Evolutionary conservation across 2,329 filamentous ascomycete species (phyloP).

Genomic region (Thermoascus crustaceus): DNA sequence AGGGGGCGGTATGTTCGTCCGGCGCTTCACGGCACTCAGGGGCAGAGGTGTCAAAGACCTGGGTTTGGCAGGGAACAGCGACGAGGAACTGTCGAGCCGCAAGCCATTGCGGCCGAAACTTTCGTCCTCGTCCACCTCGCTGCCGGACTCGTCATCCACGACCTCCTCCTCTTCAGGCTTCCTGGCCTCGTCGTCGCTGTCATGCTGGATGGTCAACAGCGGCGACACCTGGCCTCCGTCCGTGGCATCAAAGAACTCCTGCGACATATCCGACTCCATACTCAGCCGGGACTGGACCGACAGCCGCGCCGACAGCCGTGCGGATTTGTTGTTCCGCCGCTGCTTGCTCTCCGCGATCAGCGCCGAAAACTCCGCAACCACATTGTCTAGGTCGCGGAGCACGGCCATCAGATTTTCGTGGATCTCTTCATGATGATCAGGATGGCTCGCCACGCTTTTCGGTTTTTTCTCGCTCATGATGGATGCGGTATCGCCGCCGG

Average conservation of each 20-base stretch:
- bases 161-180: constrained; percentile 51
- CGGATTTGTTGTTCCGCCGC: constrained; percentile 59
- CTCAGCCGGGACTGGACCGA: constrained; percentile 55
- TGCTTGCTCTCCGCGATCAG: constrained; percentile 73
- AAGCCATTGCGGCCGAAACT: constrained; percentile 29
- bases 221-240: constrained; percentile 55
- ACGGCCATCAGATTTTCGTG: constrained; percentile 77
- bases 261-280: constrained; percentile 70
- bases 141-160: constrained; percentile 48
- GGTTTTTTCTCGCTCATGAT: constrained; percentile 26
- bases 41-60: constrained; percentile 73
- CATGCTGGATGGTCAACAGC: constrained; percentile 65
- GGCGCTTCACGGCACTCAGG: constrained; percentile 56
- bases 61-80: constrained; percentile 65
- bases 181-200: constrained; percentile 60
- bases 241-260: constrained; percentile 93
- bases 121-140: constrained; percentile 45
- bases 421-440: constrained; percentile 55
- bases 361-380: constrained; percentile 71
- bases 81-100: constrained; percentile 30
- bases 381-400: constrained; percentile 74
- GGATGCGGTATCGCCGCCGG: constrained; percentile 23
- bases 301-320: constrained; percentile 45
- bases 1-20: constrained; percentile 62
- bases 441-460: constrained; percentile 22